Conservation (phyloP, 2,329 filamentous ascomycete genomes). For the Elsinoe necatrix region DNA sequence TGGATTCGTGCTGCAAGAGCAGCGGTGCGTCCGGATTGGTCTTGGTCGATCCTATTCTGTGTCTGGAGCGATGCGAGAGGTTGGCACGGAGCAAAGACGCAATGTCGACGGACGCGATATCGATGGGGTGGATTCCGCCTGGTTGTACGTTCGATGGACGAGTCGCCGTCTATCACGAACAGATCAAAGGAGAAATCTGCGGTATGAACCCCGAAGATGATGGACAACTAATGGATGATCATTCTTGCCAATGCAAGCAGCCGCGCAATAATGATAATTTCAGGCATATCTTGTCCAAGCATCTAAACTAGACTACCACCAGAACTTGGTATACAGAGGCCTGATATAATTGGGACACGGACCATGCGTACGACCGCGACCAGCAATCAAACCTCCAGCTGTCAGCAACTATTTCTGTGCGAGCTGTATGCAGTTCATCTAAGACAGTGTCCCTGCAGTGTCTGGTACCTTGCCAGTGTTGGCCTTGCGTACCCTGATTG, state of each 20-base stretch:
- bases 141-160: neutral
- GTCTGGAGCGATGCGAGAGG: neutral
- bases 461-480: neutral
- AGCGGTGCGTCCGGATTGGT: neutral
- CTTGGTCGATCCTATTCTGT: neutral
- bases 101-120: too few species aligned
- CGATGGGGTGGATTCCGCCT: neutral
- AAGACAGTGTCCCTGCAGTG: neutral
- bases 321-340: too few species aligned
- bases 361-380: too few species aligned
- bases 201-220: neutral
- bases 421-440: too few species aligned
- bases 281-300: neutral
- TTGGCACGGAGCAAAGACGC: neutral
- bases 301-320: neutral
- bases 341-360: too few species aligned
- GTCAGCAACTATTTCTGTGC: too few species aligned
- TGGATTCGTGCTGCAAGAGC: neutral
- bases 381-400: too few species aligned
- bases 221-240: neutral
- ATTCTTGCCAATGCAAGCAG: neutral
- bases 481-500: neutral
- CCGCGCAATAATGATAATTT: neutral
- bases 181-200: conserved; percentile 1
- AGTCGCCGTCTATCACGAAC: neutral